Evolutionary conservation across 2,329 filamentous ascomycete species (phyloP), one percentile per base, ranked within the genome.

Genomic region (Teratosphaeria zuluensis): DNA sequence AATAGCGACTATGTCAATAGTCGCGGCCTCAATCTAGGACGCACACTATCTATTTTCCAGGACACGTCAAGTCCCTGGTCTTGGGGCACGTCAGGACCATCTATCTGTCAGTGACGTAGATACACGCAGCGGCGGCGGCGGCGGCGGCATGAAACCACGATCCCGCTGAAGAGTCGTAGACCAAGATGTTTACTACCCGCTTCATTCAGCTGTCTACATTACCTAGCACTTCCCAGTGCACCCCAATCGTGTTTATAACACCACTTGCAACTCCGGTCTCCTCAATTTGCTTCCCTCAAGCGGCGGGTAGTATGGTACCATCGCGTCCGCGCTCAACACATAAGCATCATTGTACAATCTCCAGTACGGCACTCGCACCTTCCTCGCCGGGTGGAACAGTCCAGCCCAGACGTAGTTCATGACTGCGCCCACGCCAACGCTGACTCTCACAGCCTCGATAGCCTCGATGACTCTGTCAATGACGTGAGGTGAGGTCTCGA

Each of bases 331-430:
- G 33, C 83, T 86, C 71, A 95, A 90, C 54, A 97, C 92, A 71
- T 99, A 99, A 3, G 92, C 90, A 73, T 96, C 91, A 69, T 99
- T 99, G 77, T 96, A 96, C 51, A 99, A 78, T 59, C 94, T 82
- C 92, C 94, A 99, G 77, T 97, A 99, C 21, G 95, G 94, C 63
- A 85, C 87, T 61, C 94, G 84, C 57, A 99, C 94, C 77, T 97
- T 97, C 62, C 94, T 84, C 2, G 94, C 94, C 0, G 94, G 92
- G 72, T 99, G 95, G 81, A 99, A 99, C 19, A 99, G 80, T 19
- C 94, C 94, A 0, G 94, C 92, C 92, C 92, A 97, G 61, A 97
- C 87, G 73, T 99, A 99, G 77, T 99, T 99, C 82, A 99, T 88
- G 38, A 96, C 90, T 24, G 95, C 78, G 2, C 94, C 94, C 0